These are phyloP conservation scores for Quercus tomentella DNA, from an alignment of 331 rosid genomes.

Conservation along the genomic window DNA sequence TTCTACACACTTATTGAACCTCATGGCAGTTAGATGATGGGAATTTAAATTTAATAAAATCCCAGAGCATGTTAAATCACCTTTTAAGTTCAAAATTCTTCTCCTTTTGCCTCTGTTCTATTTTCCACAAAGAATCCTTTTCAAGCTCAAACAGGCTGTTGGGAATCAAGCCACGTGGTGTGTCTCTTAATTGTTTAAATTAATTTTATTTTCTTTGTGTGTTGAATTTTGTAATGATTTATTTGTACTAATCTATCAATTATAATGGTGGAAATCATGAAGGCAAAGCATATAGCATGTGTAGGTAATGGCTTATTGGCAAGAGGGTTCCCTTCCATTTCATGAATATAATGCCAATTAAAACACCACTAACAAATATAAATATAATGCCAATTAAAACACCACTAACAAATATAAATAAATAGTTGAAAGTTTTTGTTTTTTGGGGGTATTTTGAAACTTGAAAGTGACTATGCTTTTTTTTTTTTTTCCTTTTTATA, in stretches of 20 bases:
- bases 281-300: neutral
- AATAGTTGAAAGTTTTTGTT: neutral
- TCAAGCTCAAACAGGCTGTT: constrained; percentile 46
- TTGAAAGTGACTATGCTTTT: neutral
- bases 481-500: neutral
- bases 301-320: constrained; percentile 9
- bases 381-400: neutral
- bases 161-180: constrained; percentile 60
- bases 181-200: constrained; percentile 9
- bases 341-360: neutral
- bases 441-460: no score
- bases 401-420: neutral
- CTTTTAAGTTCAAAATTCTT: neutral
- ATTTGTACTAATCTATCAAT: neutral
- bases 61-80: constrained; percentile 23
- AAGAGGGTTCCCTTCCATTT: constrained; percentile 22
- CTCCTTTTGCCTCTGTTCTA: neutral
- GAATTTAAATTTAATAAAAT: constrained; percentile 7
- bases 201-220: neutral
- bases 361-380: neutral
- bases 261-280: neutral
- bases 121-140: constrained; percentile 3
- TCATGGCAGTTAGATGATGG: neutral
- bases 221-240: constrained; percentile 2
- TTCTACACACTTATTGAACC: neutral